These are phyloP conservation scores for Aspergillus candidus DNA, from an alignment of 2,329 filamentous ascomycete species.

Conservation along the genomic window DNA sequence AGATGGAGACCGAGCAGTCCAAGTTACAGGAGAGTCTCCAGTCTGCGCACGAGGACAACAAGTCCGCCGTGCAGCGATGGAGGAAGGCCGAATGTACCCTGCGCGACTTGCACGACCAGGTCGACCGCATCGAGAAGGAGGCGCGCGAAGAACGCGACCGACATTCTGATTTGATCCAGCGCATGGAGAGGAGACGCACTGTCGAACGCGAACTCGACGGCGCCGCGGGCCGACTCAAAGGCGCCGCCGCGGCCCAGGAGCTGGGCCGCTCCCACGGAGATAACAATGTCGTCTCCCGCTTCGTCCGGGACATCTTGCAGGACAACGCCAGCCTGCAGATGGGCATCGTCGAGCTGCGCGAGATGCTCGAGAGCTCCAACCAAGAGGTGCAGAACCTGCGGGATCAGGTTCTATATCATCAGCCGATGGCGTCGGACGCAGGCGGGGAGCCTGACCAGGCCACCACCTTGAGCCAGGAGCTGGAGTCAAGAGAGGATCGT, in stretches of 20 bases:
- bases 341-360: conserved; percentile 82
- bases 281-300: conserved; percentile 78
- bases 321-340: conserved; percentile 93
- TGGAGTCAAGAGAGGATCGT: conserved; percentile 49
- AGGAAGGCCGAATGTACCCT: conserved; percentile 76
- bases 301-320: conserved; percentile 89
- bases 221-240: conserved; percentile 73
- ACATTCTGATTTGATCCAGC: conserved; percentile 71
- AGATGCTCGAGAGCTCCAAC: conserved; percentile 85
- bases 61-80: conserved; percentile 75
- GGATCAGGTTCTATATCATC: conserved; percentile 73
- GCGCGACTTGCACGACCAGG: conserved; percentile 72
- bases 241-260: conserved; percentile 66
- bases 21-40: conserved; percentile 62
- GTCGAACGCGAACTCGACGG: conserved; percentile 77
- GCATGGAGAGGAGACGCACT: conserved; percentile 75
- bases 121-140: conserved; percentile 83
- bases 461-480: conserved; percentile 64
- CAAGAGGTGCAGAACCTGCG: conserved; percentile 85
- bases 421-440: conserved; percentile 51
- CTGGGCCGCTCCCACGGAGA: conserved; percentile 54
- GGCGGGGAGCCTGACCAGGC: conserved; percentile 25
- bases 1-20: conserved; percentile 76
- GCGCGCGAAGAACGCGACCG: conserved; percentile 71
- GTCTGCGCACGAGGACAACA: conserved; percentile 66